Percentiles rank a stretch among this genome's conserved stretches.
Evolutionary conservation across 176 grass and related monocot species (phyloP).

Genomic region (Raddia guianensis): DNA sequence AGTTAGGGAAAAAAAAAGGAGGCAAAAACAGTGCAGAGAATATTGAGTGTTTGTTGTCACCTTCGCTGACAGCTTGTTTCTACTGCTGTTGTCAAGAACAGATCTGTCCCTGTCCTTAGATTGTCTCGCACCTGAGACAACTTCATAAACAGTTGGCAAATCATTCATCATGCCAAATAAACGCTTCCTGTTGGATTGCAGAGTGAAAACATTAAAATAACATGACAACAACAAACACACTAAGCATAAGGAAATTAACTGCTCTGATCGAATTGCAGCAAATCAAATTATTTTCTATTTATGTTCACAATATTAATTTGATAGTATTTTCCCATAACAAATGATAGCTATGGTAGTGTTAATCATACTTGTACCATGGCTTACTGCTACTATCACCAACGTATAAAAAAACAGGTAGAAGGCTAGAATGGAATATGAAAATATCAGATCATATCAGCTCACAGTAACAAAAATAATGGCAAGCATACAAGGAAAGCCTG

Average conservation of each 20-base stretch:
- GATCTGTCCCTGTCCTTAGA: slow-evolving; percentile 70
- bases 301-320: neutral
- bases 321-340: neutral
- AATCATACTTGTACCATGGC: neutral
- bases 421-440: neutral
- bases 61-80: slow-evolving; percentile 76
- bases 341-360: neutral
- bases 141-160: slow-evolving; percentile 86
- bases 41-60: slow-evolving; percentile 38
- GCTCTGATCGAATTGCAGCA: neutral
- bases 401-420: neutral
- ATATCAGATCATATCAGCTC: neutral
- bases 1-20: neutral
- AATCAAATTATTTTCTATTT: slow-evolving; percentile 1
- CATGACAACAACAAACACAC: neutral
- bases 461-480: neutral
- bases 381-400: neutral
- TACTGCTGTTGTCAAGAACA: slow-evolving; percentile 63
- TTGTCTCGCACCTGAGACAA: slow-evolving; percentile 60
- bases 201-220: slow-evolving; percentile 22
- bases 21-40: neutral
- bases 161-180: slow-evolving; percentile 97
- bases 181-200: slow-evolving; percentile 69
- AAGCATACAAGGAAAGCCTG: neutral
- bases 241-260: neutral